Evolutionary conservation across 2,329 filamentous ascomycete genomes (phyloP).

Genomic region (Verticillium alfalfae): DNA sequence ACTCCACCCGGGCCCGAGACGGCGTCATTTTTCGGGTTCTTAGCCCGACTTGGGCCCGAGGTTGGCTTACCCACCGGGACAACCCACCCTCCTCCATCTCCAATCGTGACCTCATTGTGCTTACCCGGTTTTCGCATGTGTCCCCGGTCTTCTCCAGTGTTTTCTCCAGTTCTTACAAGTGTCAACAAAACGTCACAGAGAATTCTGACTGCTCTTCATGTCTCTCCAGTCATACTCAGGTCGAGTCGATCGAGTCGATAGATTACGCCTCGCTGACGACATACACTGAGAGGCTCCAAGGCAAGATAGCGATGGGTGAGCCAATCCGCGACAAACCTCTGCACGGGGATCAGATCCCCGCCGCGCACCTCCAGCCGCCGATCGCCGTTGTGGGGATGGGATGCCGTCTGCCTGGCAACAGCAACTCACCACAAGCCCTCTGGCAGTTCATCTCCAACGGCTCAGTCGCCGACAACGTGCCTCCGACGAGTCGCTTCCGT

Average conservation of each 20-base stretch:
- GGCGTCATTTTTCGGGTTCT: background rate
- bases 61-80: background rate
- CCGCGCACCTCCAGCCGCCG: conserved; percentile 6
- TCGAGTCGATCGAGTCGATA: background rate
- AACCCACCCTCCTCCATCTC: background rate
- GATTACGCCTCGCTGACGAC: background rate
- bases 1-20: background rate
- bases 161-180: background rate
- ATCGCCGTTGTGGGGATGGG: conserved; percentile 37
- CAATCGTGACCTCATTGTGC: background rate
- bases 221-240: background rate
- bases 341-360: background rate
- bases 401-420: conserved; percentile 33
- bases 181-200: background rate
- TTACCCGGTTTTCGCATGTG: background rate
- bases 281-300: background rate
- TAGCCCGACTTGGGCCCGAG: background rate
- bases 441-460: conserved; percentile 29
- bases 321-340: background rate
- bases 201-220: background rate
- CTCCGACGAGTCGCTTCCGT: conserved; percentile 24
- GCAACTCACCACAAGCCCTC: conserved; percentile 22
- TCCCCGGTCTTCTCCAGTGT: background rate
- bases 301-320: background rate
- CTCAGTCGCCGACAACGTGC: conserved; percentile 20